These are phyloP conservation scores for Cytospora schulzeri DNA, from an alignment of 2,329 filamentous ascomycete genomes.

Conservation along the genomic window DNA sequence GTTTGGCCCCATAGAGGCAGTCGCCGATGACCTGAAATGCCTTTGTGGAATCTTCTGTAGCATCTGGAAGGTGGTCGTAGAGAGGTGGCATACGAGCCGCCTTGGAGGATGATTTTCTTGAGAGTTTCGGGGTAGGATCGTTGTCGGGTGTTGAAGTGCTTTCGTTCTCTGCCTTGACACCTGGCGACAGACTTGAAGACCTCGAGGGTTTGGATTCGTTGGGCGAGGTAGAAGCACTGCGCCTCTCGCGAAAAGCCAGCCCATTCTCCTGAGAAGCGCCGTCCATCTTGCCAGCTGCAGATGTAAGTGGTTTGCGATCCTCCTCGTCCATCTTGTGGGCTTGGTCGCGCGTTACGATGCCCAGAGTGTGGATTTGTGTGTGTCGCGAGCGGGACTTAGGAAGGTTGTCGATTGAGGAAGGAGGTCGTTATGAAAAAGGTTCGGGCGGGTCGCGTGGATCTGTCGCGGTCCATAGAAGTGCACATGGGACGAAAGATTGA, in stretches of 20 bases:
- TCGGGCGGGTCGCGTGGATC: slow-evolving; percentile 1
- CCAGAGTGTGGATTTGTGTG: neutral
- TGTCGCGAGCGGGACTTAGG: neutral
- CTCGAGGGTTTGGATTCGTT: slow-evolving; percentile 44
- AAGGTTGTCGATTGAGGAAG: slow-evolving; percentile 1
- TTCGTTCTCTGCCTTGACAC: slow-evolving; percentile 50
- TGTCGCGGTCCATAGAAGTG: slow-evolving; percentile 25
- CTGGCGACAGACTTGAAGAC: slow-evolving; percentile 48
- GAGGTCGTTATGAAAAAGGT: slow-evolving; percentile 13
- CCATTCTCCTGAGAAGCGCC: slow-evolving; percentile 42
- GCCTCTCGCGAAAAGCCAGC: slow-evolving; percentile 42
- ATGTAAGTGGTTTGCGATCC: slow-evolving; percentile 31
- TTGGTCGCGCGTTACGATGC: slow-evolving; percentile 3
- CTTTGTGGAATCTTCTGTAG: slow-evolving; percentile 72
- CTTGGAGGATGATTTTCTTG: slow-evolving; percentile 75
- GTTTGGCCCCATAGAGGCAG: slow-evolving; percentile 89
- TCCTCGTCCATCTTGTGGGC: slow-evolving; percentile 34
- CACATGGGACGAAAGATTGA: slow-evolving; percentile 2
- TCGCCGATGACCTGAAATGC: slow-evolving; percentile 81
- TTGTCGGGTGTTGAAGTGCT: slow-evolving; percentile 52
- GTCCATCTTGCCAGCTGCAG: slow-evolving; percentile 44
- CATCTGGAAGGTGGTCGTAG: slow-evolving; percentile 75
- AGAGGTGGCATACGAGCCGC: slow-evolving; percentile 64
- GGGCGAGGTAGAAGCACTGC: slow-evolving; percentile 43
- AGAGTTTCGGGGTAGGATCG: slow-evolving; percentile 66